These are phyloP conservation scores for Pythium guiyangense DNA, from an alignment of 352 stramenopile genomes.

Conservation along the genomic window DNA sequence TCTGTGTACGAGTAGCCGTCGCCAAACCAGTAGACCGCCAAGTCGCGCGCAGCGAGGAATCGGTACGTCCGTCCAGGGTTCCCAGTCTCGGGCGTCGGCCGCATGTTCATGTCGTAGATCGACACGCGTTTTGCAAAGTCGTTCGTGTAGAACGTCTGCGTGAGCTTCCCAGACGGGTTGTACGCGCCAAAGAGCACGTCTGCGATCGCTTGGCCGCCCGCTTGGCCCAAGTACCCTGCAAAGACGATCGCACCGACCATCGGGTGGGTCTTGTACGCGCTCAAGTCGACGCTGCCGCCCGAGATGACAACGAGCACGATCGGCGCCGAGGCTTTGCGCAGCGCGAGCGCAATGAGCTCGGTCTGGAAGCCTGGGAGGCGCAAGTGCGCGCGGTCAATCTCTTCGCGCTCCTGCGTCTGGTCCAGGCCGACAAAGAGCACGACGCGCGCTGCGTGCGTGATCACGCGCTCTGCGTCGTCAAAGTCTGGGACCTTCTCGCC, in stretches of 20 bases:
- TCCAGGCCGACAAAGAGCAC: constrained; percentile 69
- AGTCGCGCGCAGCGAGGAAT: constrained; percentile 56
- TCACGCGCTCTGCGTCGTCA: constrained; percentile 34
- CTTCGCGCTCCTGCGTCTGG: constrained; percentile 60
- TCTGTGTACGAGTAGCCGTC: constrained; percentile 75
- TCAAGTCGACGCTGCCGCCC: constrained; percentile 73
- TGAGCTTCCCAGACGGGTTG: constrained; percentile 61
- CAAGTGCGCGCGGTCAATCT: constrained; percentile 56
- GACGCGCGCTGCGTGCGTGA: constrained; percentile 29
- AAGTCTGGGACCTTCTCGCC: constrained; percentile 45
- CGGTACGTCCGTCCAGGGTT: constrained; percentile 82
- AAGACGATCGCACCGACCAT: constrained; percentile 70
- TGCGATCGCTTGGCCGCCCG: constrained; percentile 58
- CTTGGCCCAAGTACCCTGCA: constrained; percentile 63
- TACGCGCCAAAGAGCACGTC: constrained; percentile 73
- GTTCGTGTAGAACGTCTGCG: constrained; percentile 68
- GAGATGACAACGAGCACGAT: constrained; percentile 81
- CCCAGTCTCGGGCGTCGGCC: constrained; percentile 41
- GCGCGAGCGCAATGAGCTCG: constrained; percentile 50
- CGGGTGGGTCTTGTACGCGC: constrained; percentile 42
- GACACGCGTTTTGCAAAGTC: constrained; percentile 44
- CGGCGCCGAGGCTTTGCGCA: constrained; percentile 34
- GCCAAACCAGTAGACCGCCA: constrained; percentile 70
- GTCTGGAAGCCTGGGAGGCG: constrained; percentile 58
- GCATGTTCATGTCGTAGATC: constrained; percentile 86